Evolutionary conservation across 345 rosid genomes (phyloP), one percentile per base, ranked within the genome.

Genomic region (Moricandia moricandioides): DNA sequence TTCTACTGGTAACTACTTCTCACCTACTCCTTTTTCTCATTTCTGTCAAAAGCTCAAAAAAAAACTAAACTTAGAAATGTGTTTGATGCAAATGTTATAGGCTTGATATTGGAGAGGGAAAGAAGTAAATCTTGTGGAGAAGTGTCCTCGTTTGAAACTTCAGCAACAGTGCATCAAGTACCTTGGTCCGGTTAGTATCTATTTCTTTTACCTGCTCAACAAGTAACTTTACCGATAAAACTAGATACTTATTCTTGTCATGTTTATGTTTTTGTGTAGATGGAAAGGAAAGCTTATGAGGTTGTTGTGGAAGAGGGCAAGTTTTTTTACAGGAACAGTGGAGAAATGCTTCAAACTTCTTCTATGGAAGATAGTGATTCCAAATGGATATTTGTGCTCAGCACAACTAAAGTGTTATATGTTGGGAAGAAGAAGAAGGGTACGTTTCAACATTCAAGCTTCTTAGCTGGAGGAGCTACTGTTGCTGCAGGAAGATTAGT

Each of bases 51-150:
- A 52, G n/a, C 14, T 51, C n/a, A n/a, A n/a, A n/a, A 52, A 65
- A 73, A 56, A 73, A 60, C 78, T 40, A 62, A 73, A 39, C 12
- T 14, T 67, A 14, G 59, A n/a, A n/a, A n/a, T n/a, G n/a, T n/a
- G n/a, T n/a, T n/a, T n/a, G n/a, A 69, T 72, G 70, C 34, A 35
- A 55, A 27, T 73, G 55, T 71, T 87, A 17, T 86, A 95, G 99
- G 99, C 80, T 95, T 78, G 97, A 95, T 80, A 86, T 92, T 27
- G 99, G 98, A 4, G 99, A 95, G 80, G 99, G 18, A 90, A 79
- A 73, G 98, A 90, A 82, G 88, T 87, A 56, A 88, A 83, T 81
- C 84, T 90, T 8, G 78, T 85, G 40, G 97, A 89, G 26, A 86
- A 84, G 78, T 90, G 98, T 83, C 85, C 89, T 16, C 78, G 98